Conservation (phyloP, 2,329 filamentous ascomycete species). For the Colletotrichum eremochloae region DNA sequence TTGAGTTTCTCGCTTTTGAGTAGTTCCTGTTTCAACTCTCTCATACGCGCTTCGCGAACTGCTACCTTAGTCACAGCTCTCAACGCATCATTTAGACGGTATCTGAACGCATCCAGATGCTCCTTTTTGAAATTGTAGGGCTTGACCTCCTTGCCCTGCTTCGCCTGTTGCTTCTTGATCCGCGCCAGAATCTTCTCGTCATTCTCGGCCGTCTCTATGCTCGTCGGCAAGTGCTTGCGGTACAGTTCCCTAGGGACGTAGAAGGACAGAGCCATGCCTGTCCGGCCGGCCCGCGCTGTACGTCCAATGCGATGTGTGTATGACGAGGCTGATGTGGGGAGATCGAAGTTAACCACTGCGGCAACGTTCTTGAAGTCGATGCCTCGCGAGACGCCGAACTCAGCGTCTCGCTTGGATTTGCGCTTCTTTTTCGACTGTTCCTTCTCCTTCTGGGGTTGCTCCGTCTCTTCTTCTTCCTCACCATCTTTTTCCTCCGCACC, state of each 20-base stretch:
- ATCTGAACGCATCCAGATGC: constrained; percentile 93
- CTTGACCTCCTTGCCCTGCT: constrained; percentile 84
- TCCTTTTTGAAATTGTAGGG: constrained; percentile 96
- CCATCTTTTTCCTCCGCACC: constrained; percentile 69
- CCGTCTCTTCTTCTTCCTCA: constrained; percentile 54
- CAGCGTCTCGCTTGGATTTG: constrained; percentile 78
- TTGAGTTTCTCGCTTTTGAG: constrained; percentile 95
- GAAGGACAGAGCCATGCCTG: constrained; percentile 96
- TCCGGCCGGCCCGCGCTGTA: constrained; percentile 90
- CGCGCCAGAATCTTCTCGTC: constrained; percentile 88
- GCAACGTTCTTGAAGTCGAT: constrained; percentile 98
- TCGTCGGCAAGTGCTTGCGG: constrained; percentile 91
- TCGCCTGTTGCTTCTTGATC: constrained; percentile 83
- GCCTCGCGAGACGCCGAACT: constrained; percentile 85
- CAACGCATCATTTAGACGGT: constrained; percentile 93
- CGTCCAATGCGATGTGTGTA: constrained; percentile 98
- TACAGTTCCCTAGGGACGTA: constrained; percentile 86
- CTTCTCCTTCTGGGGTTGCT: constrained; percentile 58
- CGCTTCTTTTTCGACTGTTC: constrained; percentile 66
- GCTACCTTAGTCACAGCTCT: constrained; percentile 91
- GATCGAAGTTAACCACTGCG: constrained; percentile 96
- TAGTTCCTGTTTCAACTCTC: constrained; percentile 89
- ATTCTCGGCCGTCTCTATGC: constrained; percentile 78
- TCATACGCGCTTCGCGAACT: constrained; percentile 88
- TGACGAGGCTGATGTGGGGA: constrained; percentile 87